Evolutionary conservation across 2,329 filamentous ascomycete species (phyloP).

Genomic region (Ophioceras dolichostomum): DNA sequence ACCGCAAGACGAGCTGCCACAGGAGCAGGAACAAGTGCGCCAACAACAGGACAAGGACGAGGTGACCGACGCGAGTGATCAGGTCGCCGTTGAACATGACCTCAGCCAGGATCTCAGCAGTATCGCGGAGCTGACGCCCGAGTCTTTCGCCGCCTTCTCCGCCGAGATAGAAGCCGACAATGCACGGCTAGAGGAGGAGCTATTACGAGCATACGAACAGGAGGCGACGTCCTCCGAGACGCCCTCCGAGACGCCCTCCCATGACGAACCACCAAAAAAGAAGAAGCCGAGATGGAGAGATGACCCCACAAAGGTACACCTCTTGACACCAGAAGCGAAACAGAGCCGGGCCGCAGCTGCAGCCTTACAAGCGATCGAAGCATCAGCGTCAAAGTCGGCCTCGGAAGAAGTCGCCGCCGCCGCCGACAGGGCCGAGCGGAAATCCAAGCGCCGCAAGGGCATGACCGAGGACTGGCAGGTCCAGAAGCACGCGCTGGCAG

Average conservation of each 20-base stretch:
- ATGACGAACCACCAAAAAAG: background rate
- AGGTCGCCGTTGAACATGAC: background rate
- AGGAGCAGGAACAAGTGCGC: background rate
- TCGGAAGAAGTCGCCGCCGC: slow-evolving; percentile 8
- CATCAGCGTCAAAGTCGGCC: background rate
- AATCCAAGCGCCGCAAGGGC: too few relatives aligned
- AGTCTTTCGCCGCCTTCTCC: background rate
- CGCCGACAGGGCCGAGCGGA: slow-evolving; percentile 5
- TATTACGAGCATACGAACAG: too few relatives aligned
- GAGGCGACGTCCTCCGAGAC: too few relatives aligned
- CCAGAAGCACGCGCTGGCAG: slow-evolving; percentile 61
- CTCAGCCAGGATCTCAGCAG: background rate
- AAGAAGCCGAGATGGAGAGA: too few relatives aligned
- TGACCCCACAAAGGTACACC: background rate
- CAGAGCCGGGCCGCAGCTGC: background rate
- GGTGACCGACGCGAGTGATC: slow-evolving; percentile 1
- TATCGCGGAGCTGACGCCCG: too few relatives aligned
- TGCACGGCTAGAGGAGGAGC: background rate
- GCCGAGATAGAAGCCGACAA: background rate
- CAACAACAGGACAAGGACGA: background rate
- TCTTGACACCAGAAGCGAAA: background rate
- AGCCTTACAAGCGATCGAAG: background rate
- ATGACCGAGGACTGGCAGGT: too few relatives aligned
- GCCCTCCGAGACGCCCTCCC: background rate
- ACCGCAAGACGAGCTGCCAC: background rate